These are phyloP conservation scores for Starmerella powellii DNA, from an alignment of 805 yeast species.

Conservation along the genomic window DNA sequence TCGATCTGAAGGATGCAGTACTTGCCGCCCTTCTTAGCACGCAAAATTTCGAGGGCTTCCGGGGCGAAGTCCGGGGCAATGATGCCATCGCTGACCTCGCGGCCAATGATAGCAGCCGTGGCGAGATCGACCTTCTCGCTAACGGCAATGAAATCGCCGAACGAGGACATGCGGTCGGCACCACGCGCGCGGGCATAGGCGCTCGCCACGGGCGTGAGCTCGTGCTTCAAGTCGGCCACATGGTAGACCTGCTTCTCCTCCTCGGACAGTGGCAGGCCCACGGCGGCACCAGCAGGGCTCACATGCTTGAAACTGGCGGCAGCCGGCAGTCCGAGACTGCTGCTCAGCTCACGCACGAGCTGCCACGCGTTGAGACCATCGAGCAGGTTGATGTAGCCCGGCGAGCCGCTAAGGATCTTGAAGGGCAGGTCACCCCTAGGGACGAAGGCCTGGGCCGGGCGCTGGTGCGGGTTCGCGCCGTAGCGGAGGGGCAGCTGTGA, in stretches of 20 bases:
- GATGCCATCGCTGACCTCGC: constrained; percentile 97
- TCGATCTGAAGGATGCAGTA: constrained; percentile 94
- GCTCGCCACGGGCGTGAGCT: constrained; percentile 89
- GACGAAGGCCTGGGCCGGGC: constrained; percentile 96
- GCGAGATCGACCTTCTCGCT: constrained; percentile 93
- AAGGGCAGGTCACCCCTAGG: constrained; percentile 81
- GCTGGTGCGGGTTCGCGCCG: constrained; percentile 99
- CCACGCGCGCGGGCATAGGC: constrained; percentile 99
- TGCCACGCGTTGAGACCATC: constrained; percentile 99
- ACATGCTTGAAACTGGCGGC: constrained; percentile 99
- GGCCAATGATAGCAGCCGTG: constrained; percentile 92
- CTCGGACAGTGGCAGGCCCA: constrained; percentile 84
- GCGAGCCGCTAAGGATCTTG: constrained; percentile 86
- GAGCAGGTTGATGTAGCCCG: constrained; percentile 92
- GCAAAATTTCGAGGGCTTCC: constrained; percentile 79
- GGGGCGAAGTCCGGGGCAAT: constrained; percentile 94
- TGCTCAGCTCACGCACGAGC: constrained; percentile 88
- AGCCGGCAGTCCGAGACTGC: constrained; percentile 89
- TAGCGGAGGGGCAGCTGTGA: constrained; percentile 91
- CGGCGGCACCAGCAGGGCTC: constrained; percentile 98
- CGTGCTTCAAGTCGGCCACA: constrained; percentile 76
- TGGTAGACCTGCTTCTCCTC: constrained; percentile 90
- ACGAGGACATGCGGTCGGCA: constrained; percentile 98
- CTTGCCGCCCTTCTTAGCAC: constrained; percentile 92
- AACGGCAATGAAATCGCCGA: constrained; percentile 96